Evolutionary conservation across 495 filamentous ascomycete species (phyloP), one percentile per base, ranked within the genome.

Genomic region (Hypoxylon perforatum): DNA sequence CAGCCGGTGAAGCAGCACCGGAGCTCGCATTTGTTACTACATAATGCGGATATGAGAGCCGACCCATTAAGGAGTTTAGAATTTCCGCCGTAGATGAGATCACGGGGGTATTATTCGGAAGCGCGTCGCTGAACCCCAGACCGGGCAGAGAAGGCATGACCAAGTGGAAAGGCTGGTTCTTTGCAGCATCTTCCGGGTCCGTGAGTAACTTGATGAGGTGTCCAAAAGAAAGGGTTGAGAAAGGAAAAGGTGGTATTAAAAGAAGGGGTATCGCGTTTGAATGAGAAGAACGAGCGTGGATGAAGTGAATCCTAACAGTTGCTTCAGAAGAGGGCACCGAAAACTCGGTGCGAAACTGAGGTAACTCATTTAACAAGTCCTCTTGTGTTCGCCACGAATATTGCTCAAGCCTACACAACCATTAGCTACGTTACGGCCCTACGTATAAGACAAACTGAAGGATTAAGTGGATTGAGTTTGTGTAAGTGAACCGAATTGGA

Each of bases 111-210:
- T 84, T 85, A 73, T 84, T 82, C 17, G 82, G 81, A 7, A 88
- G 79, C 3, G 82, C 76, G 30, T 86, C 80, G 44, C 84, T 88
- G 75, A 93, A 93, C 38, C 88, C 91, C 62, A 91, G 83, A 38
- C 92, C 91, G 0, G 91, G 91, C 21, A 93, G 76, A 9, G 88
- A 90, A 3, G 91, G 90, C 7, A 84, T 87, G 11, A 93, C 80
- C 28, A 93, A 73, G 73, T 92, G 82, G 75, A 93, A 93, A 0
- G 85, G 77, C 14, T 87, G 87, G 4, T 77, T 73, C 36, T 76
- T 67, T 18, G 65, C 63, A 11, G 77, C 69, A 53, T 76, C 71
- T 6, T 78, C 72, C 0, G 82, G 82, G 1, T 76, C 66, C 0
- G 82, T 83, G 52, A 93, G 80, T 6, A 84, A 74, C 11, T 84